Percentiles rank a stretch among this genome's conserved stretches.
These are phyloP conservation scores for Astrocystis sublimbata DNA, from an alignment of 495 filamentous ascomycete species.

Conservation along the genomic window DNA sequence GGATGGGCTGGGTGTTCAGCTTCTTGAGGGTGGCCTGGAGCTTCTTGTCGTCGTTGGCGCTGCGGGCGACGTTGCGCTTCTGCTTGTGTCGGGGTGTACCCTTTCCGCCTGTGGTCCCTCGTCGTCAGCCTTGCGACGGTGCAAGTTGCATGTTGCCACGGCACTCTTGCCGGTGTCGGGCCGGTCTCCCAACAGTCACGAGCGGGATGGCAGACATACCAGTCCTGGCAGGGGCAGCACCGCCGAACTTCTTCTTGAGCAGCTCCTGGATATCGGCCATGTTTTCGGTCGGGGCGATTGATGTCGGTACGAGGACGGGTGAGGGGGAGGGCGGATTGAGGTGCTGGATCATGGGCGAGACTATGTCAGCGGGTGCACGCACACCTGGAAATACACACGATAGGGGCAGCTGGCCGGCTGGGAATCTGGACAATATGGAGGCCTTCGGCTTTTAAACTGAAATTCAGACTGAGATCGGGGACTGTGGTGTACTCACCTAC, in stretches of 20 bases:
- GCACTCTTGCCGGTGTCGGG: neutral
- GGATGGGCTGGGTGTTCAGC: conserved; percentile 95
- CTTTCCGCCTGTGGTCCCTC: conserved; percentile 67
- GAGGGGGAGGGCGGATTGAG: conserved; percentile 13
- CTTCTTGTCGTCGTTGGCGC: conserved; percentile 97
- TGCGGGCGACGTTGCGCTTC: conserved; percentile 93
- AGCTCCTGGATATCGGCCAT: conserved; percentile 70
- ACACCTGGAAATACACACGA: neutral
- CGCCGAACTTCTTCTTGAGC: conserved; percentile 72
- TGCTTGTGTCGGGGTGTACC: conserved; percentile 96
- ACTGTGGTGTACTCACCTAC: conserved; percentile 11
- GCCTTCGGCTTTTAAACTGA: too few species aligned
- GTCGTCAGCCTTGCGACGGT: conserved; percentile 10
- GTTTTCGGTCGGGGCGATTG: conserved; percentile 33
- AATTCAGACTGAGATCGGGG: too few species aligned
- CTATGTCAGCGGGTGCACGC: neutral
- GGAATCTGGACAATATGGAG: conserved; percentile 2
- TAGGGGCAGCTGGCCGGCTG: conserved; percentile 15
- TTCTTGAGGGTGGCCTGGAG: conserved; percentile 93
- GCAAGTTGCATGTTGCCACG: neutral
- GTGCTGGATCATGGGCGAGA: neutral
- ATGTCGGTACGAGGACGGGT: neutral
- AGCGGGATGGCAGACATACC: conserved; percentile 56
- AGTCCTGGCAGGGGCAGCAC: conserved; percentile 64
- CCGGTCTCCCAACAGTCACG: conserved; percentile 3